Evolutionary conservation across 2,329 filamentous ascomycete genomes (phyloP), one percentile per base, ranked within the genome.

Genomic region (Cyclaneusma minus): DNA sequence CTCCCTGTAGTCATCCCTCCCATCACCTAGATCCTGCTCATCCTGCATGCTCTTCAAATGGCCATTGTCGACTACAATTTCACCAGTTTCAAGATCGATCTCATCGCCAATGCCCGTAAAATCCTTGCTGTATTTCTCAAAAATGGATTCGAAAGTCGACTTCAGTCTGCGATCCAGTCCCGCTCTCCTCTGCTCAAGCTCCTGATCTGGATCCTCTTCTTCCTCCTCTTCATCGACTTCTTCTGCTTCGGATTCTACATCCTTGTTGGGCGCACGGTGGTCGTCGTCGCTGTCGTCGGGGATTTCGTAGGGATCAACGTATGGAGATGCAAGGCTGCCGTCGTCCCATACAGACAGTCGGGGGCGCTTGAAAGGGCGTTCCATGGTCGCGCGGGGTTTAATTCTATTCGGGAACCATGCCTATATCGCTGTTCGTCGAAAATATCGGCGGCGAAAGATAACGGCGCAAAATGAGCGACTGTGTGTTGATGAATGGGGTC

Each of bases 31-130:
- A 53, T 67, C 57, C 36, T 64, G 52, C 45, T 75, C 61, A 51
- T 67, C 49, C 44, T 55, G 43, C 62, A 82, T 70, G 43, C 67
- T 49, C 26, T 65, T 48, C 27, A 94, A 49, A 53, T 95, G 89
- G 0, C 89, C 87, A 58, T 93, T 89, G 50, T 95, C 67, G 29
- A 94, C 73, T n/a, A 92, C 63, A 24, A 95, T 72, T 31, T 80
- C 61, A 28, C 82, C 84, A 0, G 80, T 87, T 25, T 62, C 59
- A 30, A 93, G 59, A 49, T 95, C 82, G 41, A 95, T 84, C 53
- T 93, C 84, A 49, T 95, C 87, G 28, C 77, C 84, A 26, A 87
- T 63, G 4, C 74, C 78, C 2, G 72, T 71, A 43, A 93, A 93
- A 47, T 94, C 79, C 36, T 64, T 73, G 28, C 65, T 73, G 48